These are phyloP conservation scores for Suhomyces bolitotheri DNA, from an alignment of 1,139 yeast genomes.

Conservation along the genomic window DNA sequence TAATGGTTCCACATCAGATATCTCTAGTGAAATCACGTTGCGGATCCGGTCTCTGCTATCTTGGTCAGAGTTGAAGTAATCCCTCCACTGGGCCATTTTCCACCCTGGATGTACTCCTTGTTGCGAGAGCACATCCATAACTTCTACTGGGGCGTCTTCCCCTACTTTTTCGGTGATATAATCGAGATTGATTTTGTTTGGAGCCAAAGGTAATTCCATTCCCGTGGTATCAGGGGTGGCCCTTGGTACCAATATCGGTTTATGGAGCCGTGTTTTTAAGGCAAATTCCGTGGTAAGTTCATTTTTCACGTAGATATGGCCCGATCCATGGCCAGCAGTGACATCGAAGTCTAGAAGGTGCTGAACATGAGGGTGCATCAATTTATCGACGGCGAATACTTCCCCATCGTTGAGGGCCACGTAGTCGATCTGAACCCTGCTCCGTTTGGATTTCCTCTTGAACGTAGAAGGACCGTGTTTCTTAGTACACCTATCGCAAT, in stretches of 20 bases:
- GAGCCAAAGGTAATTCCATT: slow-evolving; percentile 38
- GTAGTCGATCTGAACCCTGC: slow-evolving; percentile 62
- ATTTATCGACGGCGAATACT: slow-evolving; percentile 54
- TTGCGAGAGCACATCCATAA: slow-evolving; percentile 88
- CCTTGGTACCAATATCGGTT: slow-evolving; percentile 37
- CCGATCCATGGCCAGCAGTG: slow-evolving; percentile 14
- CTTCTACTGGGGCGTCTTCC: slow-evolving; percentile 65
- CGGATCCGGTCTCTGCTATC: slow-evolving; percentile 61
- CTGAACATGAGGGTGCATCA: slow-evolving; percentile 63
- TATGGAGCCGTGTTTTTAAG: slow-evolving; percentile 20
- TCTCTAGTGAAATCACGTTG: slow-evolving; percentile 81
- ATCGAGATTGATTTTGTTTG: slow-evolving; percentile 49
- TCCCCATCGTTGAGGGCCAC: slow-evolving; percentile 80
- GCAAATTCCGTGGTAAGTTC: slow-evolving; percentile 40
- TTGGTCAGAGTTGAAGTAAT: slow-evolving; percentile 56
- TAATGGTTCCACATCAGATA: slow-evolving; percentile 55
- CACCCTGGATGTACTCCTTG: slow-evolving; percentile 62
- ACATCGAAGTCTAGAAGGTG: slow-evolving; percentile 30
- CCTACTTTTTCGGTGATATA: slow-evolving; percentile 65
- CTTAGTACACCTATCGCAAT: slow-evolving; percentile 52
- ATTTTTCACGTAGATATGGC: slow-evolving; percentile 4
- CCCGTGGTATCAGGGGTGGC: slow-evolving; percentile 34
- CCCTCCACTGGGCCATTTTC: slow-evolving; percentile 73
- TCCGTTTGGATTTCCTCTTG: slow-evolving; percentile 59
- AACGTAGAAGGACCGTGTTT: slow-evolving; percentile 54